A percentile compares a stretch with the other conserved stretches of the same genome.
These are phyloP conservation scores for Carex scoparia DNA, from an alignment of 176 grass and related monocot genomes.

Conservation along the genomic window DNA sequence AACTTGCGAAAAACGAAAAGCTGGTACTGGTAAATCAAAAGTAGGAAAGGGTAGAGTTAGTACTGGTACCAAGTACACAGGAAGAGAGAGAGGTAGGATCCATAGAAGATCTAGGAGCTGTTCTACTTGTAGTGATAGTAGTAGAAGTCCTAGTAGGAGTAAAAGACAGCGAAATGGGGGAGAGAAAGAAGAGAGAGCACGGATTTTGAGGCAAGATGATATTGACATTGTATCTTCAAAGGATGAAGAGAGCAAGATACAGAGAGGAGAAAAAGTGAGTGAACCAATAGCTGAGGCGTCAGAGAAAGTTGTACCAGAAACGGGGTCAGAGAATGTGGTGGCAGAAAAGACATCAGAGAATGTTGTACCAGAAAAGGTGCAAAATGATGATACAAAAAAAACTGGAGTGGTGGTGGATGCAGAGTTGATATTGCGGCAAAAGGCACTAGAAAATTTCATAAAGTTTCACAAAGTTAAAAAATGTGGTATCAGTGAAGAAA, in stretches of 20 bases:
- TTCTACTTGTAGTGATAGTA: slow-evolving; percentile 34
- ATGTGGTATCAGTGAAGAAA: slow-evolving; percentile 22
- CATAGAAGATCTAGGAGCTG: slow-evolving; percentile 21
- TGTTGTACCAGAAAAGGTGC: background rate
- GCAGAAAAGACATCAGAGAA: slow-evolving; percentile 17
- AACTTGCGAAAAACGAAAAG: slow-evolving; percentile 18
- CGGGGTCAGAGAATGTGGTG: background rate
- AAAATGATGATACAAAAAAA: slow-evolving; percentile 27
- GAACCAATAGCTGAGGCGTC: slow-evolving; percentile 23
- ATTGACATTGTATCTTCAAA: slow-evolving; percentile 7
- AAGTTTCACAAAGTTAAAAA: slow-evolving; percentile 51
- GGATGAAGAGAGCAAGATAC: background rate
- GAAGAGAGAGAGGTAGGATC: slow-evolving; percentile 36
- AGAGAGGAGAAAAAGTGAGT: background rate
- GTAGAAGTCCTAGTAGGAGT: slow-evolving; percentile 35
- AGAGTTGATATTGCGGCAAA: slow-evolving; percentile 78
- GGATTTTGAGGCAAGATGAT: slow-evolving; percentile 13
- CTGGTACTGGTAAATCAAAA: slow-evolving; percentile 31
- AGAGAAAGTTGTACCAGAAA: slow-evolving; percentile 4
- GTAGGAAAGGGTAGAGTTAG: slow-evolving; percentile 31
- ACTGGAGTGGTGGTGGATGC: slow-evolving; percentile 42
- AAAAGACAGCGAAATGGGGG: slow-evolving; percentile 12
- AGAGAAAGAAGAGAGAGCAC: slow-evolving; percentile 20
- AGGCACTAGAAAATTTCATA: slow-evolving; percentile 81
- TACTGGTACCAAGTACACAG: slow-evolving; percentile 35